Conservation (phyloP, 1,139 yeast genomes). For the Yamadazyma sp. region DNA sequence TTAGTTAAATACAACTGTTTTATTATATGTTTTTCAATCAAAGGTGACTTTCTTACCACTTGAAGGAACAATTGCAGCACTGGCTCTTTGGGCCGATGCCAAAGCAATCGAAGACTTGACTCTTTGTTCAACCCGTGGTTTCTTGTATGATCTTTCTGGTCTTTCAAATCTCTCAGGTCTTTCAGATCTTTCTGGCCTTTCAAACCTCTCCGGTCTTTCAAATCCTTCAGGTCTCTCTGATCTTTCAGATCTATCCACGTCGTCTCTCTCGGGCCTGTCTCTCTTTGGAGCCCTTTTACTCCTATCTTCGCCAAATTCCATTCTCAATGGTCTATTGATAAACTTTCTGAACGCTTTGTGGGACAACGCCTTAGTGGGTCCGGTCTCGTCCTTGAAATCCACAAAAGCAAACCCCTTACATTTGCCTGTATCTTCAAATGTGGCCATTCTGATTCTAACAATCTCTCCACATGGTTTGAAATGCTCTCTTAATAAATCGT, state of each 20-base stretch:
- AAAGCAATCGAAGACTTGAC: slow-evolving; percentile 83
- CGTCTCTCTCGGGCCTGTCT: slow-evolving; percentile 15
- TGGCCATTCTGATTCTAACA: slow-evolving; percentile 84
- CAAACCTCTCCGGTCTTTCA: slow-evolving; percentile 1
- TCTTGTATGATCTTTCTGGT: slow-evolving; percentile 8
- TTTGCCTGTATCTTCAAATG: slow-evolving; percentile 92
- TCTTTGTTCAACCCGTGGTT: slow-evolving; percentile 38
- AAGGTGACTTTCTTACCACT: slow-evolving; percentile 87
- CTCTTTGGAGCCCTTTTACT: slow-evolving; percentile 66
- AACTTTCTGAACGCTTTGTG: slow-evolving; percentile 68
- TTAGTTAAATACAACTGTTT: neutral
- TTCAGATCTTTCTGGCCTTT: slow-evolving; percentile 7
- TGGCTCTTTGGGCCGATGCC: slow-evolving; percentile 86
- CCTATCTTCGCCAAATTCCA: slow-evolving; percentile 95
- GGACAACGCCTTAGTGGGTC: slow-evolving; percentile 80
- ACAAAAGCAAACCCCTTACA: slow-evolving; percentile 96
- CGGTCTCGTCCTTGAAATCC: slow-evolving; percentile 77
- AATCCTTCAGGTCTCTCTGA: slow-evolving; percentile 2
- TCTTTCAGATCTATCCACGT: neutral
- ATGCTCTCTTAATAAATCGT: slow-evolving; percentile 72
- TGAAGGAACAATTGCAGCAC: slow-evolving; percentile 85
- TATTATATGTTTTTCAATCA: slow-evolving; percentile 23
- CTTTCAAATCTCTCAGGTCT: slow-evolving; percentile 13
- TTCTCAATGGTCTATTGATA: slow-evolving; percentile 72
- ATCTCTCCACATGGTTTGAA: slow-evolving; percentile 84